Evolutionary conservation across 164 flowering plant species (phyloP), one percentile per base, ranked within the genome.

Genomic region (Kalanchoe fedtschenkoi): DNA sequence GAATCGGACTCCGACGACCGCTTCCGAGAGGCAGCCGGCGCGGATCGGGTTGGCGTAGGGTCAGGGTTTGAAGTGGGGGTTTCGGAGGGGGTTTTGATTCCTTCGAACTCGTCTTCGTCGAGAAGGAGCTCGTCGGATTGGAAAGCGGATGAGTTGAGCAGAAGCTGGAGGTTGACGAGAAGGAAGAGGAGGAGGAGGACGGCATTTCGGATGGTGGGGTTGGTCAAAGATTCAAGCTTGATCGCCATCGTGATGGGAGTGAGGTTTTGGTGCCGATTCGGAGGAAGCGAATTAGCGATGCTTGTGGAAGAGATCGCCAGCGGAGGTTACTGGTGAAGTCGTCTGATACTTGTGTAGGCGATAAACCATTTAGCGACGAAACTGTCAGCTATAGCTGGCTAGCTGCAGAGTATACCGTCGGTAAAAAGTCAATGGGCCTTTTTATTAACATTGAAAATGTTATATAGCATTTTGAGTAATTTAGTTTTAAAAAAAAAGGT

Each of bases 21-120:
- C 76, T 68, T 82, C 37, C 85, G 65, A 17, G 69, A 6, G 4
- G 62, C 2, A 10, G 53, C 43, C 11, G 70, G 39, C 29, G 68
- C 15, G 51, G 61, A 6, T 30, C 70, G 34, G 54, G 30, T 17
- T 75, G 78, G 72, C 51, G 66, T 6, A 43, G 22, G 68, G 13
- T 54, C 24, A 59, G 63, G 16, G 39, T 46, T 33, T 47, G 47
- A 61, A 41, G 64, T n/a, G 63, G 41, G 28, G 6, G n/a, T n/a
- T n/a, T n/a, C n/a, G n/a, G n/a, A n/a, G n/a, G n/a, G n/a, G n/a
- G 62, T 68, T 60, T 62, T 63, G 41, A 63, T 66, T 34, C 68
- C 70, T 67, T 78, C 93, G 67, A 89, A 89, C 69, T 89, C 97
- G 2, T 88, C 96, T 68, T 89, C 95, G 70, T 92, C 97, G 6